Evolutionary conservation across 2,329 filamentous ascomycete species (phyloP), one percentile per base, ranked within the genome.

Genomic region (Sclerotiophoma versabilis): DNA sequence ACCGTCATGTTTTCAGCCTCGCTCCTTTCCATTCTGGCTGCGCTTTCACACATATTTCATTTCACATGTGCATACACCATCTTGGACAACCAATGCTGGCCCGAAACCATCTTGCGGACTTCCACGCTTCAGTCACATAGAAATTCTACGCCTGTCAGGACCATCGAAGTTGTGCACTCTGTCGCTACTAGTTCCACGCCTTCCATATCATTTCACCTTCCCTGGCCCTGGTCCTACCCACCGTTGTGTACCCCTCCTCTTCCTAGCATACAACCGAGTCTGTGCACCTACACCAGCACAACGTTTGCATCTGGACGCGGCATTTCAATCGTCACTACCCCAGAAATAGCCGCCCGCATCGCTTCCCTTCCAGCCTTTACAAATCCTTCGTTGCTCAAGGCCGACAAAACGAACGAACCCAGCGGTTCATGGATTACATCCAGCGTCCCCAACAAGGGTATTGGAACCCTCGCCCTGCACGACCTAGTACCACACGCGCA

Each of bases 301-400:
- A 60, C 65, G 0, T 73, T 73, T 27, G 60, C 54, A 27, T 36
- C 59, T n/a, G 66, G 65, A 7, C 64, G 70, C 1, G 72, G 72
- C 2, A 73, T 74, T 3, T 71, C 72, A 0, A 64, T 75, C 6
- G 66, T 75, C 43, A 75, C 72, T 0, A 74, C 71, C 0, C 71
- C 70, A 11, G 34, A 26, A 1, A 37, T 74, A 25, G 70, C 72
- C 2, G 36, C 44, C 3, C 23, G 64, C 27, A 60, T 71, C 19
- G 58, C 59, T 8, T 39, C 50, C 0, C 51, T 74, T 0, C 66
- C 70, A 0, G 60, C 66, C 4, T 72, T 74, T 42, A 51, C 58
- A 1, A 36, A 62, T 11, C 51, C 62, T 1, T 46, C 53, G 5
- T 48, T 43, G 4, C 50, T 67, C 1, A 9, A 33, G 2, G n/a